Evolutionary conservation across 1,284 basidiomycete genomes (phyloP).

Genomic region (Moesziomyces globuligerus): DNA sequence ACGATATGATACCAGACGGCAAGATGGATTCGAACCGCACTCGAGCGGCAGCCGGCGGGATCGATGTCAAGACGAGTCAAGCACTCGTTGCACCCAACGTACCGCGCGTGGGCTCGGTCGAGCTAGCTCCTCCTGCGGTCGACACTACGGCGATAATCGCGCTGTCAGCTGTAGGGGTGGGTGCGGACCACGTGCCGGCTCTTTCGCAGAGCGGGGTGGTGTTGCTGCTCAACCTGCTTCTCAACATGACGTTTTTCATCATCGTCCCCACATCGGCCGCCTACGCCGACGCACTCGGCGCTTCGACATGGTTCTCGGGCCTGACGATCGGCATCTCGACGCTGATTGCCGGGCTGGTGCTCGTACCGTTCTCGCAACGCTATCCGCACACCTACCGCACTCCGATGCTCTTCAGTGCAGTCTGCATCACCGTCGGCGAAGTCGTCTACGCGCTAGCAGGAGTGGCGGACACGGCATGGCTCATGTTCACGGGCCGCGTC

Average conservation of each 20-base stretch:
- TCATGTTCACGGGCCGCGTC: constrained; percentile 41
- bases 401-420: constrained; percentile 38
- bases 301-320: constrained; percentile 50
- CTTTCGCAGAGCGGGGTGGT: constrained; percentile 33
- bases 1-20: too few relatives aligned
- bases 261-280: constrained; percentile 47
- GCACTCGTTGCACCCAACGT: too few relatives aligned
- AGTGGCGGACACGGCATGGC: constrained; percentile 40
- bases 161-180: constrained; percentile 3
- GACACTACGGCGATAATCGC: background rate
- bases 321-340: constrained; percentile 47
- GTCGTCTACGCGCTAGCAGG: constrained; percentile 45
- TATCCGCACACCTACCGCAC: constrained; percentile 33
- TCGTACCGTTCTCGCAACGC: constrained; percentile 39
- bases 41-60: too few relatives aligned
- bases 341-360: constrained; percentile 30
- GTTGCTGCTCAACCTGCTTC: constrained; percentile 41
- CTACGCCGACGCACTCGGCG: constrained; percentile 42
- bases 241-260: constrained; percentile 56
- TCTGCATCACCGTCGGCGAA: constrained; percentile 37
- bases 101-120: too few relatives aligned
- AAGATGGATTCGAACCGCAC: too few relatives aligned
- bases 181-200: constrained; percentile 29
- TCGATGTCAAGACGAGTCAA: too few relatives aligned
- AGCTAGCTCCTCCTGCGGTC: constrained; percentile 3